Base-by-base conservation (phyloP, 2,329 filamentous ascomycete species). In the Aulographum hederae region DNA sequence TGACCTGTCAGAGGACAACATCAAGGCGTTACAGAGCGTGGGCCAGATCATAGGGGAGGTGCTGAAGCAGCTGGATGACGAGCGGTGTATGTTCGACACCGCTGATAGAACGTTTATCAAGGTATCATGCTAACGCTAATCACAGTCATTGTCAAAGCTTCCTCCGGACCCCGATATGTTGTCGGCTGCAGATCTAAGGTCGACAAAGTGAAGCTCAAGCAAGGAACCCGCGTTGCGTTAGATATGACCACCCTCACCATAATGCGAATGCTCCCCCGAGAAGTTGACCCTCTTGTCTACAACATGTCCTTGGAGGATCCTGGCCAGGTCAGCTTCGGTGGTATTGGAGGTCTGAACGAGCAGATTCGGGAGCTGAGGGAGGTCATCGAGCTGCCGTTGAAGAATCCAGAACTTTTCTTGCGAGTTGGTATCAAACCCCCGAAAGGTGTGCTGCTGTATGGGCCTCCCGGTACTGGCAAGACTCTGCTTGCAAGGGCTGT, bases 171-270 rank as follows among this genome's bases (percentile, higher is more conserved):
- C 37, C 73, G 89, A 63, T 98, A 98, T 60, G 91, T 98, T 37
- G 89, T 98, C 45, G 89, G 89, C 36, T 98, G 89, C 64, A 77
- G 89, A 48, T 94, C 85, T 39, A 98, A 98, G 60, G 89, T 98
- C 49, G 89, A 98, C 65, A 94, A 91, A 63, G 63, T 67, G 39
- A 95, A 94, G 66, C 64, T 98, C 52, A 98, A 95, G 69, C 89
- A 98, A 60, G 91, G 91, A 46, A 94, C 86, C 18, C 81, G 89
- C 49, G 89, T 98, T 34, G 86, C 89, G 20, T 75, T 98, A 37
- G 89, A 98, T 51, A 98, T 98, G 89, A 98, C 89, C 32, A 98
- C 89, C 14, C 78, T 98, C 44, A 98, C 89, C 38, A 98, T 98
- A 58, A 98, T 98, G 89, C 81, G 89, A 49, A 98, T 98, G 89